These are phyloP conservation scores for Amanita muscaria DNA, from an alignment of 768 basidiomycete genomes.

Conservation along the genomic window DNA sequence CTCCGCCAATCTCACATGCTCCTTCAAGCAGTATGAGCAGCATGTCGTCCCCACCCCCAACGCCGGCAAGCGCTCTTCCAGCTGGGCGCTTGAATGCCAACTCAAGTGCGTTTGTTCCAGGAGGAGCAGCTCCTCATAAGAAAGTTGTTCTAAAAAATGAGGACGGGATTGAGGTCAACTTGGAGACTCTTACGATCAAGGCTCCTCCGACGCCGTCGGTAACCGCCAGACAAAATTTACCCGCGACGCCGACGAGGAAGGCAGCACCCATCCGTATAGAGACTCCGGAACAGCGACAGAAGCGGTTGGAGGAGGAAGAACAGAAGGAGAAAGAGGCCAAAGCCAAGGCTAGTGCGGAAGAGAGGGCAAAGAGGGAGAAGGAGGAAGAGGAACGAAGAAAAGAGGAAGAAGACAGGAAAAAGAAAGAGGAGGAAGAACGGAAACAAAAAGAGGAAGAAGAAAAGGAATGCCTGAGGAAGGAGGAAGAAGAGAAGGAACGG, in stretches of 20 bases:
- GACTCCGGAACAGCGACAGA: constrained; percentile 38
- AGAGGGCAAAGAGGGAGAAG: constrained; percentile 8
- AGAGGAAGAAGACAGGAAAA: constrained; percentile 24
- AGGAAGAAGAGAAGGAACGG: constrained; percentile 26
- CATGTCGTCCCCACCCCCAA: constrained; percentile 59
- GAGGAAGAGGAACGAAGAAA: constrained; percentile 22
- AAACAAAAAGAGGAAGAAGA: constrained; percentile 27
- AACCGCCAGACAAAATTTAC: constrained; percentile 28
- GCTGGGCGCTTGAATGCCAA: constrained; percentile 47
- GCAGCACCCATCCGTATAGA: constrained; percentile 53
- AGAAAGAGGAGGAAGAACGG: constrained; percentile 33
- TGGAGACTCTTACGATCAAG: constrained; percentile 45
- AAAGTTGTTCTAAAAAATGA: constrained; percentile 51
- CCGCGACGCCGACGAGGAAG: constrained; percentile 29
- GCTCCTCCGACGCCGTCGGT: constrained; percentile 30
- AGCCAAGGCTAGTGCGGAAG: constrained; percentile 17
- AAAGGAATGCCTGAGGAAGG: constrained; percentile 18
- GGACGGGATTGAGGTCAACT: constrained; percentile 55
- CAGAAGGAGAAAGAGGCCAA: constrained; percentile 22
- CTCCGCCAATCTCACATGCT: constrained; percentile 40
- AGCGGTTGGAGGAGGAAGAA: constrained; percentile 26
- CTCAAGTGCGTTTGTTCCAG: constrained; percentile 62
- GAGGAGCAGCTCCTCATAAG: constrained; percentile 26
- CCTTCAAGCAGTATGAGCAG: constrained; percentile 36
- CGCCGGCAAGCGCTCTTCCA: constrained; percentile 46